phyloP scores from a whole-genome alignment of 495 filamentous ascomycete species.

The Cryomyces minteri region DNA sequence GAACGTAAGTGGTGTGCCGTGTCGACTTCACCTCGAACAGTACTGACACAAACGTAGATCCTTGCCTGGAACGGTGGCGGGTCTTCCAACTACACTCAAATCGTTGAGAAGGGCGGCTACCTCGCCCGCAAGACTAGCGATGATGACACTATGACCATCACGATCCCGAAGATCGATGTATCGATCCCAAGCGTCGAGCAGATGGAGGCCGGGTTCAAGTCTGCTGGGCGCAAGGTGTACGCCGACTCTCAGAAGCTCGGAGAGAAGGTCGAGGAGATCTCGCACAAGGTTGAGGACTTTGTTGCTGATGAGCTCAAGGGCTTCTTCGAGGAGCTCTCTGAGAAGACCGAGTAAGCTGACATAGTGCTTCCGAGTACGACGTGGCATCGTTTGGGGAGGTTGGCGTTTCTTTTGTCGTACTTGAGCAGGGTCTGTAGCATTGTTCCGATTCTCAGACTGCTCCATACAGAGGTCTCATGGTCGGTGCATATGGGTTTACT shows the following conservation, averaged over 20 bases:
- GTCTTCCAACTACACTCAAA: conserved; percentile 71
- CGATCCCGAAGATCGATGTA: conserved; percentile 10
- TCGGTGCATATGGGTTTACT: too few species aligned
- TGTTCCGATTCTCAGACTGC: too few species aligned
- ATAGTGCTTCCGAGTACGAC: neutral
- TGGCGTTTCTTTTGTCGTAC: neutral
- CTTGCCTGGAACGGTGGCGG: conserved; percentile 99
- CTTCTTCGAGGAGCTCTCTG: conserved; percentile 41
- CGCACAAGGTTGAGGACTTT: conserved; percentile 37
- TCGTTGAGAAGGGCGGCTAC: conserved; percentile 54
- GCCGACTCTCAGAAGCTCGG: conserved; percentile 3
- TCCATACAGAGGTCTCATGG: too few species aligned
- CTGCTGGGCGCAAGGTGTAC: conserved; percentile 4
- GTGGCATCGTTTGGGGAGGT: neutral
- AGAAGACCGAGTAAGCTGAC: conserved; percentile 12
- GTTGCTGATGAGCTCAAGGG: conserved; percentile 51
- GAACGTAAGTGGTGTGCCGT: conserved; percentile 34
- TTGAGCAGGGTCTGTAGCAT: too few species aligned
- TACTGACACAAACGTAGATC: conserved; percentile 28
- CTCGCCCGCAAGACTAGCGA: conserved; percentile 3
- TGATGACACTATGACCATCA: conserved; percentile 10
- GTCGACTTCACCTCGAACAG: neutral
- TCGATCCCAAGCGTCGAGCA: conserved; percentile 3
- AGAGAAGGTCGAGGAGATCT: conserved; percentile 17
- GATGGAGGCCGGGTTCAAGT: conserved; percentile 5